These are phyloP conservation scores for Arctostaphylos glauca DNA, from an alignment of 148 eudicot genomes.

Conservation along the genomic window DNA sequence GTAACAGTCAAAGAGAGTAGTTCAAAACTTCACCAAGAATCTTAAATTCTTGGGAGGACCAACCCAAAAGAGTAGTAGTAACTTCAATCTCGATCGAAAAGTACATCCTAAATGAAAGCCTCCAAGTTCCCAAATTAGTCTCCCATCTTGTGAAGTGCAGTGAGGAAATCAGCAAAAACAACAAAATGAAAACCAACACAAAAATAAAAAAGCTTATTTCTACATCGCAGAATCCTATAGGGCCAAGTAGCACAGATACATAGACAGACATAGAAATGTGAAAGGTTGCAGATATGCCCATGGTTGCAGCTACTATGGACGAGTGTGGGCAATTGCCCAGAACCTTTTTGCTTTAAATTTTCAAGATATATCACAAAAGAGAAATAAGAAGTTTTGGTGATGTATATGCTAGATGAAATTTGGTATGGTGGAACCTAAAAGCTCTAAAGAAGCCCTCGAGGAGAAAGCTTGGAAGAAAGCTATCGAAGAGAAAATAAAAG, in stretches of 20 bases:
- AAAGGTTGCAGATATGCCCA: neutral
- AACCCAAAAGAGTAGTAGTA: neutral
- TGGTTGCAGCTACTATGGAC: neutral
- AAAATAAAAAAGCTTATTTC: neutral
- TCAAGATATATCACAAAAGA: neutral
- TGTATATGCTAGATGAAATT: no score
- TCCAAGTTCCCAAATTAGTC: neutral
- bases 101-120: neutral
- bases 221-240: neutral
- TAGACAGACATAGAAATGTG: neutral
- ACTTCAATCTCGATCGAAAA: neutral
- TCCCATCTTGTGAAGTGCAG: neutral
- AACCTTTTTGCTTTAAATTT: neutral
- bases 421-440: no score
- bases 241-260: neutral
- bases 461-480: no score
- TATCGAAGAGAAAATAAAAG: no score
- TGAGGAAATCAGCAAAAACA: neutral
- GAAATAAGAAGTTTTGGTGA: no score
- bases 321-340: neutral
- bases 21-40: neutral
- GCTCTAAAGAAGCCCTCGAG: no score
- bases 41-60: neutral
- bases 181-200: neutral
- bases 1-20: neutral